These are phyloP conservation scores for Fraxinus anomala DNA, from an alignment of 257 asterid genomes.

Conservation along the genomic window DNA sequence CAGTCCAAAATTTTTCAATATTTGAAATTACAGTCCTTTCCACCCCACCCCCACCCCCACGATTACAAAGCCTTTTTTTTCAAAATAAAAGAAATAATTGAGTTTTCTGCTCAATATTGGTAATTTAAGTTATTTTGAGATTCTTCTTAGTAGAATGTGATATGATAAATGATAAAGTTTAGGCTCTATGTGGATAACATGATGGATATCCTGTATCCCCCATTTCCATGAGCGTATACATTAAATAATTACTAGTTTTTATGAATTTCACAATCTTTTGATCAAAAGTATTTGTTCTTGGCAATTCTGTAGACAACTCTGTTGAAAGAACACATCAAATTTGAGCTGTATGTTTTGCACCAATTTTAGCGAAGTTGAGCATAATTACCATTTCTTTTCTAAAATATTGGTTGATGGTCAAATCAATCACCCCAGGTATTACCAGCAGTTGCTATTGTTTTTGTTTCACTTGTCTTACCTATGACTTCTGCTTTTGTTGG, in stretches of 20 bases:
- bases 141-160: background rate
- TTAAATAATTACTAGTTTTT: background rate
- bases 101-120: conserved; percentile 5
- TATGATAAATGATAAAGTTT: background rate
- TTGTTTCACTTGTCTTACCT: conserved; percentile 37
- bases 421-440: conserved; percentile 48
- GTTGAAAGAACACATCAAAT: conserved; percentile 16
- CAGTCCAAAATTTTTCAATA: background rate
- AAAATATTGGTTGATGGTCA: conserved; percentile 32
- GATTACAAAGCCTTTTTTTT: background rate
- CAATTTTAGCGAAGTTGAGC: conserved; percentile 21
- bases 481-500: conserved; percentile 33
- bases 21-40: conserved; percentile 1
- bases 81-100: background rate
- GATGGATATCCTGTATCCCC: background rate
- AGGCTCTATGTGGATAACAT: background rate
- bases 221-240: conserved; percentile 1
- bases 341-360: conserved; percentile 17
- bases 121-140: background rate
- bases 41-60: conserved; percentile 6
- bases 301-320: conserved; percentile 1
- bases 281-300: conserved; percentile 16
- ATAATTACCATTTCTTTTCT: conserved; percentile 21
- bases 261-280: conserved; percentile 13
- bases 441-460: conserved; percentile 35